Evolutionary conservation across 192 early-diverging fungal genomes (phyloP), one percentile per base, ranked within the genome.

Genomic region (Linnemannia elongata): DNA sequence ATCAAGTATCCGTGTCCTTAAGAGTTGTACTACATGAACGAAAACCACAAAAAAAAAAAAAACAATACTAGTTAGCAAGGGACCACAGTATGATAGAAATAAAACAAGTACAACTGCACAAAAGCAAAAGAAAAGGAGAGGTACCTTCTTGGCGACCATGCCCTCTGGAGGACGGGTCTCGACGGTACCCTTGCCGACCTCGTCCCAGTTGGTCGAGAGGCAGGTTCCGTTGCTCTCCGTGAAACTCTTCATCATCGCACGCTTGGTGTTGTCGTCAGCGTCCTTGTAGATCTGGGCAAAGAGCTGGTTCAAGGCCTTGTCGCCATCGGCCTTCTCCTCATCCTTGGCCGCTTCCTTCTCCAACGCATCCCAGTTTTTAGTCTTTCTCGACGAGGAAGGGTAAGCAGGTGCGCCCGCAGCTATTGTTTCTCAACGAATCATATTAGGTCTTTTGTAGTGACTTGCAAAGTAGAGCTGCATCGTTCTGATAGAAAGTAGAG

Each of bases 221-320:
- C 93, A 93, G 1, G 98, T 99, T 42, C 98, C 98, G 70, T 96
- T 96, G 88, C 95, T 96, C 86, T 99, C 98, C 9, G 94, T 91
- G 89, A 96, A 99, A 88, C 95, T 96, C 91, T 99, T 99, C 92
- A 98, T 94, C 98, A 99, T 99, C 0, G 98, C 98, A 42, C 95
- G 90, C 69, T 92, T 91, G 17, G 95, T 96, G 72, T 99, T 96
- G 30, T 95, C 94, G 78, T 93, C 94, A 0, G 97, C 96, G 81
- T 97, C 96, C 76, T 92, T 93, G 89, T 97, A 99, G 69, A 99
- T 96, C 45, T 94, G 89, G 86, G 97, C 96, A 92, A 99, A 99
- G 52, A 99, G 89, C 55, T 93, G 89, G 89, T 98, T 97, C 83
- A 99, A 89, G 41, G 96, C 95, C 81, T 94, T 92, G 79, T 99